These are phyloP conservation scores for Acer yangbiense DNA, from an alignment of 345 rosid genomes.

Conservation along the genomic window DNA sequence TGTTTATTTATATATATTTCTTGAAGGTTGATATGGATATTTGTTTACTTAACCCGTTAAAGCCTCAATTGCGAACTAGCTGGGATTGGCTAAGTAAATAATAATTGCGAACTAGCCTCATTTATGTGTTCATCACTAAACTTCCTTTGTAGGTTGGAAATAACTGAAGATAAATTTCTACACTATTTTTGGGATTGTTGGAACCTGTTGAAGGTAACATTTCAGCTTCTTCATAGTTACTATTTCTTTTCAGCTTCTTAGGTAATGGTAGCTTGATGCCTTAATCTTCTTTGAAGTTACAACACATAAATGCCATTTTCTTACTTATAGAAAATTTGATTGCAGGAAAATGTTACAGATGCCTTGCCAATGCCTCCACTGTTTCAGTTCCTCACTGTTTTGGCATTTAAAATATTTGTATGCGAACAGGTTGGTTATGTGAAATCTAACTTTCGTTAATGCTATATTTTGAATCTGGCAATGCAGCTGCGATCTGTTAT, in stretches of 20 bases:
- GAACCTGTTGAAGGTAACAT: slow-evolving; percentile 66
- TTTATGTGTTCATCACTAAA: not conserved
- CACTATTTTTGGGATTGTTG: slow-evolving; percentile 89
- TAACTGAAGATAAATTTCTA: slow-evolving; percentile 83
- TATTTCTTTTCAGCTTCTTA: not conserved
- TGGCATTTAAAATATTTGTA: slow-evolving; percentile 82
- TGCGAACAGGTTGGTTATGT: slow-evolving; percentile 64
- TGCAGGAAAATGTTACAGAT: slow-evolving; percentile 73
- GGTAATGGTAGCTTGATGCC: not conserved
- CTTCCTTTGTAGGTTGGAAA: slow-evolving; percentile 61
- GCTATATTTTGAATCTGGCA: not conserved
- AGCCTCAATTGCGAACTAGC: not conserved
- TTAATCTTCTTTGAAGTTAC: slow-evolving; percentile 5
- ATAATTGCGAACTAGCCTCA: too few relatives aligned
- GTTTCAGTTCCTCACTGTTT: slow-evolving; percentile 80
- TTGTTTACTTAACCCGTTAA: not conserved
- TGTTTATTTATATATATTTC: not conserved
- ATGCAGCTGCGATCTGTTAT: not conserved
- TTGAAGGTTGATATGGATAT: slow-evolving; percentile 14
- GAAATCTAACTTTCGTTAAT: slow-evolving; percentile 1
- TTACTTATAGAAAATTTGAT: slow-evolving; percentile 16
- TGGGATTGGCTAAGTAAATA: not conserved
- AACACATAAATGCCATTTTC: not conserved
- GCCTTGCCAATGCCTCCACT: slow-evolving; percentile 93
- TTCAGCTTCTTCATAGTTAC: slow-evolving; percentile 9